Evolutionary conservation across 345 rosid species (phyloP).

Genomic region (Citrus inodora): DNA sequence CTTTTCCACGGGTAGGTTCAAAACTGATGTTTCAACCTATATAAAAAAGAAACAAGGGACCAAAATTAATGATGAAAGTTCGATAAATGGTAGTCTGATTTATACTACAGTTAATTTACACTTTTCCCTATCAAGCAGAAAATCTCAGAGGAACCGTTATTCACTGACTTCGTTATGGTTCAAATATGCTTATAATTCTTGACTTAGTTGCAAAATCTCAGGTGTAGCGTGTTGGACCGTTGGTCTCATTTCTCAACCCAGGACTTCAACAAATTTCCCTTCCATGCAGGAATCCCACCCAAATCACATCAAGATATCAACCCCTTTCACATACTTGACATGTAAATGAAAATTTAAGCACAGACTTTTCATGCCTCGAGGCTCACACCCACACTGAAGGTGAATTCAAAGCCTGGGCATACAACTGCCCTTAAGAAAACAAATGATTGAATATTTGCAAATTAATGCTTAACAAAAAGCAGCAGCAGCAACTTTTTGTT

Average conservation of each 20-base stretch:
- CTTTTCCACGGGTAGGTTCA: conserved; percentile 89
- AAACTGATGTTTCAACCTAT: conserved; percentile 73
- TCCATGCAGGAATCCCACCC: no score
- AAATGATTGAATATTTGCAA: neutral
- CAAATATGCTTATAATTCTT: neutral
- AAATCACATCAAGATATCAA: neutral
- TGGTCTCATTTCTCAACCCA: neutral
- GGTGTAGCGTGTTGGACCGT: no score
- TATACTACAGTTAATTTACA: neutral
- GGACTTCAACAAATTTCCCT: neutral
- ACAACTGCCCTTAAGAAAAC: neutral
- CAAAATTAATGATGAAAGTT: neutral
- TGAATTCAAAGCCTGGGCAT: neutral
- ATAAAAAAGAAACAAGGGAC: neutral
- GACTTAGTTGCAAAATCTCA: neutral
- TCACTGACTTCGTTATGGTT: neutral
- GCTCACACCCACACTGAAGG: neutral
- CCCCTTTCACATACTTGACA: neutral
- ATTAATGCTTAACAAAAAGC: neutral
- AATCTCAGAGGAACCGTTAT: neutral
- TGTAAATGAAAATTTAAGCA: neutral
- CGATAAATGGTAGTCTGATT: neutral
- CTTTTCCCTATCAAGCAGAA: neutral
- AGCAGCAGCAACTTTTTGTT: neutral
- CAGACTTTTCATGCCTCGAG: neutral